phyloP scores from a whole-genome alignment of 2,329 filamentous ascomycete genomes.

The Acarospora socialis region DNA sequence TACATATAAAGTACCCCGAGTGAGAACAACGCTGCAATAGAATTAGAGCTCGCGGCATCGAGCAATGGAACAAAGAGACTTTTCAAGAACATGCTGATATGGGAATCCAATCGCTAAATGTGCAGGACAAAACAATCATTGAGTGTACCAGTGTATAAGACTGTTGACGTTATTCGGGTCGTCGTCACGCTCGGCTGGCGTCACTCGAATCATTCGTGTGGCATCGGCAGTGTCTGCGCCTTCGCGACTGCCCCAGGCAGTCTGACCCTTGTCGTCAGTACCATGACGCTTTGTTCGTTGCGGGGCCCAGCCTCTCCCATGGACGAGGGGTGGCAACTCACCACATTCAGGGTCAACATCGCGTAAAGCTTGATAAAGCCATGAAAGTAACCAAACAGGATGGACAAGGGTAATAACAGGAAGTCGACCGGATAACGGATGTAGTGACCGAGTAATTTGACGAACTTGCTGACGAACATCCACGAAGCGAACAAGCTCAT shows the following conservation, averaged over 20 bases:
- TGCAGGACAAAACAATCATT: no score
- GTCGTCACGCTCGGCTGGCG: no score
- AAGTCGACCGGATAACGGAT: conserved; percentile 70
- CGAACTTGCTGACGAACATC: conserved; percentile 79
- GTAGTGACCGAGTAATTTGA: conserved; percentile 82
- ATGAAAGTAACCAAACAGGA: conserved; percentile 86
- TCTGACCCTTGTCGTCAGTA: no score
- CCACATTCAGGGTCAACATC: conserved; percentile 66
- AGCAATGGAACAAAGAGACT: no score
- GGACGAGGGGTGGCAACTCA: conserved; percentile 34
- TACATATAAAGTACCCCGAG: no score
- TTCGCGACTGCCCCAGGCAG: conserved; percentile 87
- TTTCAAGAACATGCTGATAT: no score
- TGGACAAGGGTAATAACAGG: conserved; percentile 65
- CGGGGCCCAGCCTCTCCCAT: conserved; percentile 3
- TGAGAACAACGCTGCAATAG: no score
- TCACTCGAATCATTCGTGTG: conserved; percentile 44
- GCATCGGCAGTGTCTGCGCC: conserved; percentile 77
- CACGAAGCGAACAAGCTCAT: conserved; percentile 53
- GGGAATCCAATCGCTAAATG: no score
- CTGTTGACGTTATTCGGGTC: no score
- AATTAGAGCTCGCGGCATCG: no score
- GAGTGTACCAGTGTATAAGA: no score
- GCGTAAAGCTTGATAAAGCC: conserved; percentile 86
- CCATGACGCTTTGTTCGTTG: no score